phyloP scores from a whole-genome alignment of 768 basidiomycete genomes.

The Mrakia gelida region DNA sequence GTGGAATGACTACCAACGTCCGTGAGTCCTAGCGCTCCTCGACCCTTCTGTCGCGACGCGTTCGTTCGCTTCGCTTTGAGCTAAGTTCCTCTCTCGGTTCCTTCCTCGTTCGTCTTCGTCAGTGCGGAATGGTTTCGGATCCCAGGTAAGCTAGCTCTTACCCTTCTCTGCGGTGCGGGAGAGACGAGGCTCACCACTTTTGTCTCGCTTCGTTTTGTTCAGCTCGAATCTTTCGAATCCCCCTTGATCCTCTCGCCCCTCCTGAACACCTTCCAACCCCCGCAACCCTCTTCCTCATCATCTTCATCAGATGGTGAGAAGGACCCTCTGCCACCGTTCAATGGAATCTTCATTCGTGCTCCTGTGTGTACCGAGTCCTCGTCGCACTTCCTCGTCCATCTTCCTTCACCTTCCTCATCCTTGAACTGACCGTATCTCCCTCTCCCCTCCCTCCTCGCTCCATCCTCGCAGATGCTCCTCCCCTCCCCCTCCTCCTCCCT shows the following conservation, averaged over 20 bases:
- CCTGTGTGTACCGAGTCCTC: conserved; percentile 11
- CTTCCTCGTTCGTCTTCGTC: not conserved
- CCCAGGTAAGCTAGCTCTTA: conserved; percentile 13
- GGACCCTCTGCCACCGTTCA: conserved; percentile 21
- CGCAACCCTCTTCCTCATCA: not conserved
- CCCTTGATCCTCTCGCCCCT: not conserved
- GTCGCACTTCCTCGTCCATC: not conserved
- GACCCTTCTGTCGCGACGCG: not conserved
- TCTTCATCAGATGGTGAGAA: not conserved
- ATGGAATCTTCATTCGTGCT: conserved; percentile 32
- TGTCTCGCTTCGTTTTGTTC: not conserved
- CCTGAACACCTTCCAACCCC: not conserved
- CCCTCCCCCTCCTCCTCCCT: conserved; percentile 4
- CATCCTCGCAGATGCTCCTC: not conserved
- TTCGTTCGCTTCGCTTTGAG: not conserved
- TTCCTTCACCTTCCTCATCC: not conserved
- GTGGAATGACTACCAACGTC: conserved; percentile 30
- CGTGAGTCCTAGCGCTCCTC: not conserved
- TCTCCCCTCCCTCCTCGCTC: not conserved
- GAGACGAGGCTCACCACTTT: too few species aligned
- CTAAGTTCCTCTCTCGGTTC: not conserved
- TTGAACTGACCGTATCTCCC: not conserved
- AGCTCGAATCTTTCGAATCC: conserved; percentile 32
- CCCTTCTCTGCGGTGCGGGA: too few species aligned
- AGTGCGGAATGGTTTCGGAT: conserved; percentile 31